phyloP scores from a whole-genome alignment of 2,329 filamentous ascomycete species.

The Aciculosporium take region DNA sequence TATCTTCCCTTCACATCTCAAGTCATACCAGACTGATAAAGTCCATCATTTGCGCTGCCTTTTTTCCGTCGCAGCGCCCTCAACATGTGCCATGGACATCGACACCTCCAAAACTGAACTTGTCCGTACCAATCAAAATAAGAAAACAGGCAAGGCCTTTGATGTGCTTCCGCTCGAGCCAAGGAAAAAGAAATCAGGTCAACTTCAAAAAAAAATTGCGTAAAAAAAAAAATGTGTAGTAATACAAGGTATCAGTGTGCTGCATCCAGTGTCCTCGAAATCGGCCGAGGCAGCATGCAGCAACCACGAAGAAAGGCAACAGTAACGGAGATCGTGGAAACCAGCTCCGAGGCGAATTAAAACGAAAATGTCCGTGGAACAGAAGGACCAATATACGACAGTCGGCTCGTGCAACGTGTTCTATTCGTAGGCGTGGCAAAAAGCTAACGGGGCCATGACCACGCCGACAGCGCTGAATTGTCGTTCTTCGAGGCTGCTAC shows the following conservation, averaged over 20 bases:
- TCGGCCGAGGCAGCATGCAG: not conserved
- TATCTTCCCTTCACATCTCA: no score
- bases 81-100: no score
- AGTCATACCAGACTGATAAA: no score
- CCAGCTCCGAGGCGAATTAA: not conserved
- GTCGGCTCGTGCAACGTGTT: not conserved
- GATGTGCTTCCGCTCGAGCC: no score
- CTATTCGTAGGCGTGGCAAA: not conserved
- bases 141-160: no score
- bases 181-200: no score
- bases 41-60: no score
- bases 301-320: not conserved
- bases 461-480: no score
- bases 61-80: no score
- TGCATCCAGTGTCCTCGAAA: not conserved
- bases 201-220: not conserved
- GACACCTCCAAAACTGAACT: no score
- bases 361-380: not conserved
- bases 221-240: not conserved
- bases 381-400: constrained; percentile 9
- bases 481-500: not conserved
- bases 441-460: no score
- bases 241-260: not conserved
- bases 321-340: not conserved
- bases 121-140: no score